Evolutionary conservation across 2,329 filamentous ascomycete species (phyloP).

Genomic region (Aureobasidium sp.): DNA sequence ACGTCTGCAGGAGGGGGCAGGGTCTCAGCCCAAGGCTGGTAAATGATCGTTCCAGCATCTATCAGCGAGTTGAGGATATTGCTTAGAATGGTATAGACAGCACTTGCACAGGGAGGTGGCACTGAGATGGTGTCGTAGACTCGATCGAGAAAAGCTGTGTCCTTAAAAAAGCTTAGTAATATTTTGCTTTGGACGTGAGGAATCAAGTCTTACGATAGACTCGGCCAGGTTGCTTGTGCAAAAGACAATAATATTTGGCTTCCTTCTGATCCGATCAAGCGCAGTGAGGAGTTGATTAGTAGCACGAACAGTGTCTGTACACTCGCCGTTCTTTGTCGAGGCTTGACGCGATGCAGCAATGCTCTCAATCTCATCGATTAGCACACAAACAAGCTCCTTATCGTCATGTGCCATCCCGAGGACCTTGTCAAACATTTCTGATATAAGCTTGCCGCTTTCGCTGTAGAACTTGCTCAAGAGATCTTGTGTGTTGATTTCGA

Average conservation of each 20-base stretch:
- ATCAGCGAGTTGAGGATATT: slow-evolving; percentile 39
- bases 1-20: background rate
- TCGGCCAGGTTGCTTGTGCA: slow-evolving; percentile 42
- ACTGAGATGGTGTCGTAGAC: slow-evolving; percentile 40
- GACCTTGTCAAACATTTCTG: slow-evolving; percentile 34
- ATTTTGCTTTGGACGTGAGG: background rate
- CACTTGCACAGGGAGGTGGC: slow-evolving; percentile 29
- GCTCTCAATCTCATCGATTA: slow-evolving; percentile 44
- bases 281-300: slow-evolving; percentile 43
- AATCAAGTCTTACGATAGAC: background rate
- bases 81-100: slow-evolving; percentile 40
- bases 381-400: slow-evolving; percentile 33
- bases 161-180: background rate
- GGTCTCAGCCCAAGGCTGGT: background rate
- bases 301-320: slow-evolving; percentile 20
- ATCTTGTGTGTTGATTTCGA: slow-evolving; percentile 38
- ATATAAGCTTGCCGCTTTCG: slow-evolving; percentile 37
- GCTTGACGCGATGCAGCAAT: slow-evolving; percentile 36
- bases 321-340: slow-evolving; percentile 6
- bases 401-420: slow-evolving; percentile 29
- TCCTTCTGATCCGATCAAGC: slow-evolving; percentile 35
- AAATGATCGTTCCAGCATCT: slow-evolving; percentile 26
- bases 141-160: slow-evolving; percentile 41
- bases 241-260: slow-evolving; percentile 38
- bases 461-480: slow-evolving; percentile 41